Evolutionary conservation across 2,329 filamentous ascomycete genomes (phyloP), one percentile per base, ranked within the genome.

Genomic region (Thielaviopsis cerberus): DNA sequence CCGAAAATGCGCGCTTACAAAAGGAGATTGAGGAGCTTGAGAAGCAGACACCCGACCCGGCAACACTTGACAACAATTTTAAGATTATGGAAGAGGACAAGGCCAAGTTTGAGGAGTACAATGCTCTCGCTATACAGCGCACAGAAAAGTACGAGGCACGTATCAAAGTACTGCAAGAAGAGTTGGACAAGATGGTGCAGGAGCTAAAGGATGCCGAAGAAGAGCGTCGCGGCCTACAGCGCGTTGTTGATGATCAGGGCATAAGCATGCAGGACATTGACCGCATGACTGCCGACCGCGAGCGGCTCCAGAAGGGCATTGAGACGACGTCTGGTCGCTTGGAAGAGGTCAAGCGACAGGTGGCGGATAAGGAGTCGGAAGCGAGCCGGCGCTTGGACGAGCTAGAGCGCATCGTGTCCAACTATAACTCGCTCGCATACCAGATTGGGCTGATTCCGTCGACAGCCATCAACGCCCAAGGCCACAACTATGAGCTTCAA

Each of bases 221-320:
- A 17, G 92, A 98, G 69, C 82, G 88, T 62, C 74, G 81, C 50
- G 77, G 78, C 27, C 76, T 98, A 10, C 91, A 97, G 68, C 82
- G 85, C 60, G 83, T 86, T 27, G 89, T 98, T 26, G 92, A 97
- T 69, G 83, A 85, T 64, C 88, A 94, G 67, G 92, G 92, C 1
- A 90, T 98, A 68, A 94, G 89, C 66, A 94, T 96, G 72, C 86
- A 92, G 72, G 92, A 98, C 77, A 97, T 98, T 67, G 92, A 98
- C 76, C 88, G 92, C 69, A 96, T 98, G 91, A 95, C 89, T 64
- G 84, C 87, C 37, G 92, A 98, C 69, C 83, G 90, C 57, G 92
- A 98, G 66, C 83, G 92, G 53, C 78, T 98, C n/a, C 88, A 94
- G 63, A 90, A 85, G 65, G 86, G 84, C 50, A 84, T 95, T 51